phyloP scores from a whole-genome alignment of 1,284 basidiomycete genomes.

The Malassezia equina region DNA sequence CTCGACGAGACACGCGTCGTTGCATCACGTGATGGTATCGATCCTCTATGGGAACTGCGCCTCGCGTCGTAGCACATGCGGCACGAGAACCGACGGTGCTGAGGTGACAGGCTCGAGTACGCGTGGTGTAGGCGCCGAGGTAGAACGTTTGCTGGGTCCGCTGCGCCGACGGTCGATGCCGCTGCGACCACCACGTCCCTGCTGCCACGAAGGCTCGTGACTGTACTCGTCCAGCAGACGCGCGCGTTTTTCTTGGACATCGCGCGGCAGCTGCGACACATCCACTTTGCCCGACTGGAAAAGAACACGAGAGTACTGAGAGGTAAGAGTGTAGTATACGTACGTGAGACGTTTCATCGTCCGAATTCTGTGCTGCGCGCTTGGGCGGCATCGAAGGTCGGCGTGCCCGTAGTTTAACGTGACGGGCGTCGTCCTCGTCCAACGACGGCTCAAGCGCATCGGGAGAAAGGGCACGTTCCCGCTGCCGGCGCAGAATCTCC shows the following conservation, averaged over 20 bases:
- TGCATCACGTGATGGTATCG: slow-evolving; percentile 8
- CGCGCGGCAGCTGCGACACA: neutral
- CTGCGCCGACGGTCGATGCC: slow-evolving; percentile 13
- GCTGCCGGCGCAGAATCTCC: slow-evolving; percentile 2
- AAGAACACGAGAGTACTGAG: slow-evolving; percentile 1
- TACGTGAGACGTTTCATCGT: slow-evolving; percentile 3
- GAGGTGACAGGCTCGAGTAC: neutral
- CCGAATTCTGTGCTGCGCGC: neutral
- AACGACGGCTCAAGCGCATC: neutral
- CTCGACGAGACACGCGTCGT: neutral
- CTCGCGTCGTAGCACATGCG: slow-evolving; percentile 7
- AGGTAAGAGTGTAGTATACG: neutral
- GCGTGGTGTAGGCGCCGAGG: neutral
- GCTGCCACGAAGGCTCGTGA: slow-evolving; percentile 15
- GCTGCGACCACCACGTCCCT: slow-evolving; percentile 12
- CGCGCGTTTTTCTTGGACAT: slow-evolving; percentile 6
- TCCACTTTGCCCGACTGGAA: slow-evolving; percentile 8
- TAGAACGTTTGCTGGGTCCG: neutral
- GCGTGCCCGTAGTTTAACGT: neutral
- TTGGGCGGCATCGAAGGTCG: neutral
- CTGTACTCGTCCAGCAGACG: slow-evolving; percentile 14
- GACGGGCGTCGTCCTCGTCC: neutral
- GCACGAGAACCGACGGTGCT: slow-evolving; percentile 11
- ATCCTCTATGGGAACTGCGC: slow-evolving; percentile 11
- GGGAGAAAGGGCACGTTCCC: neutral